Evolutionary conservation across 78 protist genomes (phyloP).

Genomic region (Bigelowiella natans): DNA sequence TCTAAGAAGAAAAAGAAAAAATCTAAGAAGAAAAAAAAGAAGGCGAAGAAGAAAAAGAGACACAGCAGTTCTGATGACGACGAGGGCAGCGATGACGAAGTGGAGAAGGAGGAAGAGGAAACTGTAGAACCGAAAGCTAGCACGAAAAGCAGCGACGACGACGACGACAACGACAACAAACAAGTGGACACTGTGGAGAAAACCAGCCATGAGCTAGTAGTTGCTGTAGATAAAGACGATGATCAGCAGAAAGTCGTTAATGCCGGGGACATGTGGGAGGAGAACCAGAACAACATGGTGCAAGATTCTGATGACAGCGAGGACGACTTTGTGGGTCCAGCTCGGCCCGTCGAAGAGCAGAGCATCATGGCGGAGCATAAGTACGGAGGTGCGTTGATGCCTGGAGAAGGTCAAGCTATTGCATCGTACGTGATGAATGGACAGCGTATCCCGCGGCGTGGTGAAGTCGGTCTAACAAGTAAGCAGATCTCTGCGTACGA

Average conservation of each 20-base stretch:
- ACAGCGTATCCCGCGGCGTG: conserved; percentile 88
- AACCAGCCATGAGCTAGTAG: not conserved
- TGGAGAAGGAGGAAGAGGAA: not conserved
- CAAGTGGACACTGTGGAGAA: not conserved
- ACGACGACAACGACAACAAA: not conserved
- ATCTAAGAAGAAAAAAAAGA: not conserved
- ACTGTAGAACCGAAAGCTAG: too few relatives aligned
- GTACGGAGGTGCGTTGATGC: conserved; percentile 49
- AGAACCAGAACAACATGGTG: not conserved
- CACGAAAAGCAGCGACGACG: not conserved
- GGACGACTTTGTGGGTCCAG: not conserved
- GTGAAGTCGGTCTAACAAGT: conserved; percentile 74
- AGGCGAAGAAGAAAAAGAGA: too few relatives aligned
- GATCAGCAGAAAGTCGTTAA: not conserved
- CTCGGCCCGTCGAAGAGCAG: not conserved
- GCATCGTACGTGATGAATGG: conserved; percentile 60
- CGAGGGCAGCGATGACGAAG: not conserved
- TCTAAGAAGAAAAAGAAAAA: not conserved
- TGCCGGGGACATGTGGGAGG: not conserved
- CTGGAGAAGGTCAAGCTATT: conserved; percentile 80
- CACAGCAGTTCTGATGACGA: too few relatives aligned
- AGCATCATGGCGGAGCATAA: not conserved
- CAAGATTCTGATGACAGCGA: not conserved
- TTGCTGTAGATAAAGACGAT: not conserved
- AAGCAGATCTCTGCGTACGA: conserved; percentile 68